Evolutionary conservation across 768 basidiomycete genomes (phyloP), one percentile per base, ranked within the genome.

Genomic region (Amanita brunnescens): DNA sequence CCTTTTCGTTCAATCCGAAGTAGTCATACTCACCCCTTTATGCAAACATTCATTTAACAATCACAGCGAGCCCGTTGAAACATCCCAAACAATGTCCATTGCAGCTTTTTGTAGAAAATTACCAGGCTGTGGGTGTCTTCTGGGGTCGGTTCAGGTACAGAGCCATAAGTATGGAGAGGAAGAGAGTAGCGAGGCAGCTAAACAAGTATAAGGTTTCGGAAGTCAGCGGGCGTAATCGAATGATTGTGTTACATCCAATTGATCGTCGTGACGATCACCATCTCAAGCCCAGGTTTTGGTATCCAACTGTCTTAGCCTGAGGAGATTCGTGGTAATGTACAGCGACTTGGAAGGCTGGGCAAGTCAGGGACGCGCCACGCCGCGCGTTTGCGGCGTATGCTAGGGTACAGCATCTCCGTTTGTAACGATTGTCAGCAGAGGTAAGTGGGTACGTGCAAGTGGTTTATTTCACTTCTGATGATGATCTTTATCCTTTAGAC

Each of bases 161-260:
- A 29, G 47, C 54, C 35, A 29, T 56, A 43, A 45, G 26, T 8
- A 55, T 51, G n/a, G 33, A 54, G 35, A 55, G 48, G 32, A 35
- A 55, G n/a, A 43, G 35, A 20, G 47, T 46, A 24, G 37, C 56
- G 18, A 49, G 40, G 47, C 55, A 55, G 55, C 55, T 53, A 14
- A 34, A 20, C 29, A 34, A n/a, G n/a, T n/a, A n/a, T n/a, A n/a
- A n/a, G n/a, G n/a, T n/a, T n/a, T n/a, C n/a, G n/a, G n/a, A n/a
- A n/a, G n/a, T n/a, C 8, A 4, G 41, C 41, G 24, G 2, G 13
- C 9, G 13, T 12, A 5, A 6, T 14, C 5, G 1, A 20, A 12
- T 23, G 41, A 42, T 9, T 23, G 41, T 3, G 9, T 41, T 21
- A 41, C 41, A 12, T 42, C 41, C 21, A 42, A 23, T 10, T 20